These are phyloP conservation scores for Drechslerella coelobrocha DNA, from an alignment of 2,329 filamentous ascomycete genomes.

Conservation along the genomic window DNA sequence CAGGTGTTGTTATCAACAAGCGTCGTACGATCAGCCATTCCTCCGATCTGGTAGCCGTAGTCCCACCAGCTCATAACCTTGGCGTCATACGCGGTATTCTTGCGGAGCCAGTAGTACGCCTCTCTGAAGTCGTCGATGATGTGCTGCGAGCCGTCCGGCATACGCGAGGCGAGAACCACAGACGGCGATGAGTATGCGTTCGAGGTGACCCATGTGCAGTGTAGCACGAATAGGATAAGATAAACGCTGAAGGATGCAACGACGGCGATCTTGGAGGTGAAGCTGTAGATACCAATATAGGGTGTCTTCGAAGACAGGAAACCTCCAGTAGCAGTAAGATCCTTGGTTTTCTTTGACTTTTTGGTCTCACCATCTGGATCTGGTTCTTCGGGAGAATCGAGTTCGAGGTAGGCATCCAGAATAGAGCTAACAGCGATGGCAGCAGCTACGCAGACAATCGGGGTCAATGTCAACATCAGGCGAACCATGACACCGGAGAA, in stretches of 20 bases:
- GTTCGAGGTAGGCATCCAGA: conserved; percentile 80
- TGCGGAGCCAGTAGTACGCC: conserved; percentile 98
- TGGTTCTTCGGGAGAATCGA: conserved; percentile 67
- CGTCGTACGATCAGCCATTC: conserved; percentile 96
- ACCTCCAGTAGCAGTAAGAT: conserved; percentile 54
- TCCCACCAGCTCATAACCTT: conserved; percentile 99
- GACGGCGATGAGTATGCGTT: conserved; percentile 99
- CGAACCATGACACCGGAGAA: conserved; percentile 99
- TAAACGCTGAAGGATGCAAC: conserved; percentile 76
- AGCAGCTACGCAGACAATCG: conserved; percentile 92
- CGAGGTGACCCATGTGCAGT: conserved; percentile 99
- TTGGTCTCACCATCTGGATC: conserved; percentile 65
- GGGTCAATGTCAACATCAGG: conserved; percentile 95
- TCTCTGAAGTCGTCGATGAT: conserved; percentile 99
- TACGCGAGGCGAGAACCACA: conserved; percentile 87
- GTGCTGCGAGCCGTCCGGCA: conserved; percentile 94
- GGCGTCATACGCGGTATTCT: conserved; percentile 92
- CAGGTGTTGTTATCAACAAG: conserved; percentile 99
- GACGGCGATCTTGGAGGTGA: conserved; percentile 79
- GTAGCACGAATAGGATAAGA: conserved; percentile 88
- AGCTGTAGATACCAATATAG: conserved; percentile 78
- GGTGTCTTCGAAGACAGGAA: conserved; percentile 50
- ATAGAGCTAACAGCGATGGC: conserved; percentile 87
- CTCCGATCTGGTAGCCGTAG: conserved; percentile 99
- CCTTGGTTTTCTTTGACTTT: conserved; percentile 64